Percentiles rank a stretch among this genome's conserved stretches.
Conservation (phyloP, 768 basidiomycete species). For the Macrolepiota albuminosa region DNA sequence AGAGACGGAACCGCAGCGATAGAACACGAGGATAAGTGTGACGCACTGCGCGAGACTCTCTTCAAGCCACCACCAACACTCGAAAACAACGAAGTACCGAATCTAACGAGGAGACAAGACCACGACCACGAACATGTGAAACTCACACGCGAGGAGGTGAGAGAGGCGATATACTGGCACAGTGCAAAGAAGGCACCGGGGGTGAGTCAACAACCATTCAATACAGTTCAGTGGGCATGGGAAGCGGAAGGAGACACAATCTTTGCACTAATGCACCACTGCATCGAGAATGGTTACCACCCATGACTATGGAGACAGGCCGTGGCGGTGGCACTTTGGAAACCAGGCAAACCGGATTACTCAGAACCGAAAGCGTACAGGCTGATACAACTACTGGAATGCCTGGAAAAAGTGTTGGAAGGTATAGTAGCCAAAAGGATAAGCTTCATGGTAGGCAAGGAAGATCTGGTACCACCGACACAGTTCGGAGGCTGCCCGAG, state of each 20-base stretch:
- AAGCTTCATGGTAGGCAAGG: background rate
- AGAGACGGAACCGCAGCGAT: no score
- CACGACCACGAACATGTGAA: no score
- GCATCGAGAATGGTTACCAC: background rate
- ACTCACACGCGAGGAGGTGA: no score
- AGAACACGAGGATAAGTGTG: no score
- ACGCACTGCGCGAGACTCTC: no score
- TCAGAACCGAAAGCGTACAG: no score
- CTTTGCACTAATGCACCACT: background rate
- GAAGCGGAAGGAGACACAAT: background rate
- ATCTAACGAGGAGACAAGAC: no score
- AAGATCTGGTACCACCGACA: no score
- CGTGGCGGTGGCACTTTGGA: background rate
- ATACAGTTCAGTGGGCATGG: background rate
- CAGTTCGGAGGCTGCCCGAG: no score
- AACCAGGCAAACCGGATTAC: background rate
- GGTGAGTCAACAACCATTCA: background rate
- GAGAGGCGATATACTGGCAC: background rate
- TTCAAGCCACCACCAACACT: no score
- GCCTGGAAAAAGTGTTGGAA: background rate
- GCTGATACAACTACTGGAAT: background rate
- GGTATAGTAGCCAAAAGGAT: background rate
- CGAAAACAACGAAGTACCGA: no score
- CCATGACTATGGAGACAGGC: background rate
- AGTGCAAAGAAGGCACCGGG: no score